Evolutionary conservation across 1,284 basidiomycete species (phyloP), one percentile per base, ranked within the genome.

Genomic region (Coniferiporia weirii): DNA sequence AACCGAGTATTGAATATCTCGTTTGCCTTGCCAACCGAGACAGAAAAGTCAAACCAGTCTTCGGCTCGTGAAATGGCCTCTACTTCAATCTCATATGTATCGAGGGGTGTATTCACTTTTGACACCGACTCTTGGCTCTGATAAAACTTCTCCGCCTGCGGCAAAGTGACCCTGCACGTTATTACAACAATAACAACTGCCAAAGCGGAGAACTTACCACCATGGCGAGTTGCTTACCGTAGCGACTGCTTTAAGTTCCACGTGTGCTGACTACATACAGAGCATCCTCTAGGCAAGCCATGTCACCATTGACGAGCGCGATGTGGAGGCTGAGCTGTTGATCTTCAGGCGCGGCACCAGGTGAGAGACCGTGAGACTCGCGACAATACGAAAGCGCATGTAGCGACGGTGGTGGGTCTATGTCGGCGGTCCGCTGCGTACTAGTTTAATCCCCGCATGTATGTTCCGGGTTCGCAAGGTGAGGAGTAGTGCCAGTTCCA

Each of bases 251-350:
- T 5, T n/a, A n/a, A n/a, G n/a, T n/a, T n/a, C 57, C 54, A 0
- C 70, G 71, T 8, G 67, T 67, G 61, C 69, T 70, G 49, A 71
- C 65, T 40, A 65, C 68, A 35, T 64, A 61, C 0, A 72, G 62
- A 7, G 65, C 60, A 5, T 64, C 48, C 47, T 69, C 61, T 2
- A 72, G 66, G 12, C 64, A 67, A 4, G 40, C 17, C 10, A 62
- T 55, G 59, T 71, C 61, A 32, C 60, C 65, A 46, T 64, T 64
- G 7, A 61, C 59, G 22, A 71, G 64, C 1, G 65, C 67, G 22
- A 71, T 52, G 19, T 65, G 67, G 19, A 71, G 57, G n/a, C 61
- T 64, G 35, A 71, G 64, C 5, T 54, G 44, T n/a, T 54, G 55
- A 51, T 67, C 64, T 5, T 61, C 52, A 7, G 64, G 52, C 0